Conservation (phyloP, 1,284 basidiomycete genomes). For the Pseudozyma hubeiensis region DNA sequence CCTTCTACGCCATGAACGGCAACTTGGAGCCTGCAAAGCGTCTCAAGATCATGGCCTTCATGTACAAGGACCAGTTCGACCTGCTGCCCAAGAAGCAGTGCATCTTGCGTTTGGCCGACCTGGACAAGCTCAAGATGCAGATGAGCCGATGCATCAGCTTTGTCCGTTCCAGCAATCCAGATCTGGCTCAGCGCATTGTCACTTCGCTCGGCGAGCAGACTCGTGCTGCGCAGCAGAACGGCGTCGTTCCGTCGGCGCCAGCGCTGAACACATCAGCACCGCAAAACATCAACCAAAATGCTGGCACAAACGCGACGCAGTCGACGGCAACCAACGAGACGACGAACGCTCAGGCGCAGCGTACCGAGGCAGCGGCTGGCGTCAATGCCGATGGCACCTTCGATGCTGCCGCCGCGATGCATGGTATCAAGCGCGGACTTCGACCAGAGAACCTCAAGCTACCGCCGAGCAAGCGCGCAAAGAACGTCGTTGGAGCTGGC, state of each 20-base stretch:
- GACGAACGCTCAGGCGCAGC: conserved; percentile 12
- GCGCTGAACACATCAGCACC: conserved; percentile 9
- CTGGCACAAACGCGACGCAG: conserved; percentile 11
- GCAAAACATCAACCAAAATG: conserved; percentile 3
- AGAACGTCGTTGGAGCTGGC: conserved; percentile 27
- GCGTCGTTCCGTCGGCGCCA: conserved; percentile 8
- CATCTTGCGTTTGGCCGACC: conserved; percentile 58
- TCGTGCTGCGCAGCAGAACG: conserved; percentile 39
- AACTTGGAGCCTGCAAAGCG: conserved; percentile 63
- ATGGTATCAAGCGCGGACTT: conserved; percentile 61
- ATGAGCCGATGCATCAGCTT: conserved; percentile 67
- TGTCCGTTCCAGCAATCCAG: conserved; percentile 62
- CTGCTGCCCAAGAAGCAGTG: conserved; percentile 57
- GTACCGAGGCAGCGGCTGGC: conserved; percentile 14
- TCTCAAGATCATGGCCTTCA: conserved; percentile 66
- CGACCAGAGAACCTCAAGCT: conserved; percentile 64
- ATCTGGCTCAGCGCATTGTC: conserved; percentile 56
- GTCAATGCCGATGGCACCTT: conserved; percentile 40
- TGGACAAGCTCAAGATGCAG: conserved; percentile 67
- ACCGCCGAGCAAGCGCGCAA: conserved; percentile 62
- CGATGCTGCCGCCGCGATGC: conserved; percentile 47
- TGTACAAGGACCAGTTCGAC: conserved; percentile 65
- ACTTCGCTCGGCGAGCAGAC: conserved; percentile 39
- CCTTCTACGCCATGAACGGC: conserved; percentile 65
- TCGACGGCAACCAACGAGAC: conserved; percentile 19